phyloP scores from a whole-genome alignment of 1,284 basidiomycete species.

The Ceratorhiza oryzae-sativae region DNA sequence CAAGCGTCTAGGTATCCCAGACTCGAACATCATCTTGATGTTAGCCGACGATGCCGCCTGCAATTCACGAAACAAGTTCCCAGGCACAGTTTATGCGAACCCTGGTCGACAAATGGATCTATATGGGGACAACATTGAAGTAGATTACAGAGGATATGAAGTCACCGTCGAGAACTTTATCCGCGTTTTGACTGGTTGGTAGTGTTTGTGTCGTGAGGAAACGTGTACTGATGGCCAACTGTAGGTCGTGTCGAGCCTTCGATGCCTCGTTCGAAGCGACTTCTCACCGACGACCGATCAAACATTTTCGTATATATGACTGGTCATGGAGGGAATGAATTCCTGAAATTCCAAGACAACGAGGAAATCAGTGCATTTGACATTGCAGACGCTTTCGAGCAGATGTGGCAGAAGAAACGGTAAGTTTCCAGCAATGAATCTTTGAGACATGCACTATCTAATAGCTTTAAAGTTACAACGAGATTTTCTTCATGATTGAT shows the following conservation, averaged over 20 bases:
- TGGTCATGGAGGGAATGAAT: constrained; percentile 97
- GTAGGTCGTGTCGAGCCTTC: constrained; percentile 74
- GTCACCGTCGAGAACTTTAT: constrained; percentile 98
- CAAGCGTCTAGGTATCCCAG: constrained; percentile 96
- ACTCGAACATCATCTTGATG: constrained; percentile 99
- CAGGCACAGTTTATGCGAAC: constrained; percentile 90
- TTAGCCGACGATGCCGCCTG: constrained; percentile 96
- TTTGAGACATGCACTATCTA: not conserved
- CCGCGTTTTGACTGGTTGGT: constrained; percentile 82
- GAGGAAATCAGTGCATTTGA: constrained; percentile 98
- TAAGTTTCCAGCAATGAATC: constrained; percentile 50
- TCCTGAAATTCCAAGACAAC: constrained; percentile 98
- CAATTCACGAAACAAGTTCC: constrained; percentile 90
- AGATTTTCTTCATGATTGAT: constrained; percentile 98
- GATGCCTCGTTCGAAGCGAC: constrained; percentile 88
- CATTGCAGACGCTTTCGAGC: constrained; percentile 94
- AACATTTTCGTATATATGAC: constrained; percentile 99
- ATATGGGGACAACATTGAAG: constrained; percentile 96
- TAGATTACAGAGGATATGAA: constrained; percentile 97
- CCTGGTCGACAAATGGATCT: constrained; percentile 81
- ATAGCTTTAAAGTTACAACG: constrained; percentile 76
- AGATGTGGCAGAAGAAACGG: constrained; percentile 98
- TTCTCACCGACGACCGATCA: constrained; percentile 89
- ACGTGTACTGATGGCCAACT: not conserved
- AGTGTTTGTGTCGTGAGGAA: not conserved